phyloP scores from a whole-genome alignment of 495 filamentous ascomycete species.

The Neurospora sp. region DNA sequence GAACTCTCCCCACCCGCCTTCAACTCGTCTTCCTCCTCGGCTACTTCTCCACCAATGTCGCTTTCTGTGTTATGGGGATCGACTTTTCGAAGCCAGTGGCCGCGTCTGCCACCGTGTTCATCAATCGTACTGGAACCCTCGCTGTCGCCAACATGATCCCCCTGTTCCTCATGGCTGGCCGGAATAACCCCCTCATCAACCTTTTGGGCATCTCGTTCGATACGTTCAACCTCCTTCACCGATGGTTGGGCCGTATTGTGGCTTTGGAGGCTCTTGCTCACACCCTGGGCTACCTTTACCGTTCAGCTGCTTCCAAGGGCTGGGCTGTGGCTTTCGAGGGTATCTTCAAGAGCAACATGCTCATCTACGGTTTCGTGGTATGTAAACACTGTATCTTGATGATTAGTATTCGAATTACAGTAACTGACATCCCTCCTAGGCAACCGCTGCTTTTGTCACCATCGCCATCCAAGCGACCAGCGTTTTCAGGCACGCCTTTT shows the following conservation, averaged over 20 bases:
- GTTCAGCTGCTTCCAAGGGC: conserved; percentile 23
- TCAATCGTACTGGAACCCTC: conserved; percentile 70
- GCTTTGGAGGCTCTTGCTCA: conserved; percentile 55
- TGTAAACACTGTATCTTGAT: conserved; percentile 13
- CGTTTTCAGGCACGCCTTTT: conserved; percentile 75
- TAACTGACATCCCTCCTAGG: conserved; percentile 26
- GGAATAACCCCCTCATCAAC: conserved; percentile 51
- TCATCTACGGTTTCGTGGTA: conserved; percentile 48
- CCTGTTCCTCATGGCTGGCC: conserved; percentile 46
- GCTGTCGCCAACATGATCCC: conserved; percentile 69
- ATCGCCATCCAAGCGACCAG: conserved; percentile 66
- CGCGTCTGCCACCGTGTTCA: conserved; percentile 32
- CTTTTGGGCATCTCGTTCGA: conserved; percentile 61
- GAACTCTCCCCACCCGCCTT: conserved; percentile 79
- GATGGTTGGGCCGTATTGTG: conserved; percentile 70
- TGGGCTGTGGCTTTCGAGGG: conserved; percentile 34
- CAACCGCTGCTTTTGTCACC: conserved; percentile 48
- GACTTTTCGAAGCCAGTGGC: conserved; percentile 44
- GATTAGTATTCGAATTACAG: neutral
- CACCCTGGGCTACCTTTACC: conserved; percentile 37
- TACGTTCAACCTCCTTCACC: conserved; percentile 70
- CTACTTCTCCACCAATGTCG: conserved; percentile 68
- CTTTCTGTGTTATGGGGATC: conserved; percentile 69
- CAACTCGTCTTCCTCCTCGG: conserved; percentile 64
- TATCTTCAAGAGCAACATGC: conserved; percentile 26